phyloP scores from a whole-genome alignment of 176 grass and related monocot genomes.

The Oryza meyeriana region DNA sequence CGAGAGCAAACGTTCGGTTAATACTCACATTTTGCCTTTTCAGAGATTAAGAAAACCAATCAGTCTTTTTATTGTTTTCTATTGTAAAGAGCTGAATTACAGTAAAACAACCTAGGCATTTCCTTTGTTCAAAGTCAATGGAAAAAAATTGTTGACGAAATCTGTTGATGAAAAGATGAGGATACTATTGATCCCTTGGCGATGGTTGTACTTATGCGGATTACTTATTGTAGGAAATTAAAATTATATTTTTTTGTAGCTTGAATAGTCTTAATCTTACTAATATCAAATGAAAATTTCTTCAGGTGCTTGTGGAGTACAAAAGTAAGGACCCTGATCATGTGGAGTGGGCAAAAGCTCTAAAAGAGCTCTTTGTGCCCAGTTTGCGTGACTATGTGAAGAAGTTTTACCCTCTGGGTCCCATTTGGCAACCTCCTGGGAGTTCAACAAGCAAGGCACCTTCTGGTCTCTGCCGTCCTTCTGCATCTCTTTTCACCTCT shows the following conservation, averaged over 20 bases:
- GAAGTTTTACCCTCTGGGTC: slow-evolving; percentile 56
- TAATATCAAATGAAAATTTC: not conserved
- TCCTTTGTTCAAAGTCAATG: not conserved
- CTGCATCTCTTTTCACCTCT: slow-evolving; percentile 16
- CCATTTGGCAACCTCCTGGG: slow-evolving; percentile 39
- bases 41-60: not conserved
- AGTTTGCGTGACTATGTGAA: slow-evolving; percentile 48
- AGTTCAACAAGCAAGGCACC: slow-evolving; percentile 27
- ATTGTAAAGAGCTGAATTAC: not conserved
- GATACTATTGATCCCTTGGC: not conserved
- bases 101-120: too few species aligned
- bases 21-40: not conserved
- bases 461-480: slow-evolving; percentile 24
- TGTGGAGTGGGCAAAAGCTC: slow-evolving; percentile 59
- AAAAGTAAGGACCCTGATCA: slow-evolving; percentile 57
- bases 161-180: not conserved
- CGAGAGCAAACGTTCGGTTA: not conserved
- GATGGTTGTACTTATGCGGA: not conserved
- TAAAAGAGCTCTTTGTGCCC: slow-evolving; percentile 57
- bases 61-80: not conserved
- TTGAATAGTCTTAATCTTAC: not conserved
- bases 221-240: not conserved
- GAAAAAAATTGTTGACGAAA: not conserved
- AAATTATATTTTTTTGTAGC: not conserved
- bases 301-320: slow-evolving; percentile 64